Percentiles rank a stretch among this genome's conserved stretches.
Conservation (phyloP, 495 filamentous ascomycete genomes). For the Tuber melanosporum region DNA sequence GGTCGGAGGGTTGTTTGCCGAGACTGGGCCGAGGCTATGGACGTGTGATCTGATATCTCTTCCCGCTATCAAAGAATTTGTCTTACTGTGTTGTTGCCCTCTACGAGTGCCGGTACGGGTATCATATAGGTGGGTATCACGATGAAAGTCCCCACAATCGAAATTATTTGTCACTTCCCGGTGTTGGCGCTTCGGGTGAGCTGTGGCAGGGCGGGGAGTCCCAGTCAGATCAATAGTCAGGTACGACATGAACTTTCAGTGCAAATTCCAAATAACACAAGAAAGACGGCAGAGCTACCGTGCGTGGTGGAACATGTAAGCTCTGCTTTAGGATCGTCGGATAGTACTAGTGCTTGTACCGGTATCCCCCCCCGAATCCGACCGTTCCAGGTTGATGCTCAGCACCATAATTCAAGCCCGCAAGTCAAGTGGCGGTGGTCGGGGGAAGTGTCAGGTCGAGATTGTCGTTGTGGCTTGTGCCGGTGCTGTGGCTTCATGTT, state of each 20-base stretch:
- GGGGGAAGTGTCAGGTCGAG: background rate
- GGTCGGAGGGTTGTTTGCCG: background rate
- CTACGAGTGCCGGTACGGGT: too few relatives aligned
- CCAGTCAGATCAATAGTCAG: background rate
- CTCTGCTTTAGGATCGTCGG: too few relatives aligned
- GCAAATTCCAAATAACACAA: background rate
- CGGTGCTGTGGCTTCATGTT: background rate
- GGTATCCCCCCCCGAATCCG: too few relatives aligned
- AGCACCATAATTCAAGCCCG: too few relatives aligned
- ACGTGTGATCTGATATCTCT: background rate
- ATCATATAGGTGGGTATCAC: background rate
- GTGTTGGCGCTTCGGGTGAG: background rate
- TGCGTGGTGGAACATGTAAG: too few relatives aligned
- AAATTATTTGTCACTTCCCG: background rate
- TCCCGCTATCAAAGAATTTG: background rate
- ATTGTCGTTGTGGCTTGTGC: background rate
- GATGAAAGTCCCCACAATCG: background rate
- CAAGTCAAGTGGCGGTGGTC: too few relatives aligned
- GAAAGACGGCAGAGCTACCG: background rate
- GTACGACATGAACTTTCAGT: too few relatives aligned
- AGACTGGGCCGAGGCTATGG: background rate
- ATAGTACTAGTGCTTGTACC: too few relatives aligned
- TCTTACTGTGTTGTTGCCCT: background rate
- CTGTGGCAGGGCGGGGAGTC: background rate
- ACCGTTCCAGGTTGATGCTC: too few relatives aligned